Base-by-base conservation (phyloP, 169 alveolate species). In the Babesia sp. region DNA sequence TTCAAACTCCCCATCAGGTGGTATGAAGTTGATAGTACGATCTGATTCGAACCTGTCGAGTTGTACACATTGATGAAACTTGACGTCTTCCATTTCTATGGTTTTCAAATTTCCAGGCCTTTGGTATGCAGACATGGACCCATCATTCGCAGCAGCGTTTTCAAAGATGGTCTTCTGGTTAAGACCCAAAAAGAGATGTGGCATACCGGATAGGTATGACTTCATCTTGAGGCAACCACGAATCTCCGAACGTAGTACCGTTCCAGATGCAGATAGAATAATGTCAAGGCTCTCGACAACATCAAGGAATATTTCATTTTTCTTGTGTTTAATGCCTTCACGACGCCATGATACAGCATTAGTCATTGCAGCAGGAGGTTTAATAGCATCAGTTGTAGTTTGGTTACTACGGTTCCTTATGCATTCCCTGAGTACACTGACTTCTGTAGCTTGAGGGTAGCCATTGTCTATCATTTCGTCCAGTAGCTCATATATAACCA, bases 391-490 rank as follows among this genome's bases (percentile, higher is more conserved):
- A 37, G 74, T 85, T 42, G 91, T 76, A 73, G 83, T 67, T 77
- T 64, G 94, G 59, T 80, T 90, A 94, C 94, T 59, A 94, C 87
- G 42, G 95, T 95, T 88, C 93, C 97, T 46, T 80, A 95, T 90
- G 64, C 71, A 83, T 36, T 86, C 93, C 59, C 87, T 63, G 46
- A 85, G 84, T n/a, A 89, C 66, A 48, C 72, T 75, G 14, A 76
- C 90, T 45, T 85, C 99, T 20, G 98, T 94, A 7, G 95, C 91
- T 84, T 98, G 98, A 12, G 99, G 99, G 78, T 94, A 97, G 3
- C 99, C 99, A 83, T 96, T 97, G 86, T 98, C 99, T 90, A 97
- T 84, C 97, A 98, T 95, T 82, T 98, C 99, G 85, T 98, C 99
- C 34, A 98, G 86, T 24, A 98, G 86, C 87, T 98, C 99, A 84